Percentiles rank a stretch among this genome's conserved stretches.
phyloP scores from a whole-genome alignment of 1,284 basidiomycete species.

The Apiotrichum porosum region DNA sequence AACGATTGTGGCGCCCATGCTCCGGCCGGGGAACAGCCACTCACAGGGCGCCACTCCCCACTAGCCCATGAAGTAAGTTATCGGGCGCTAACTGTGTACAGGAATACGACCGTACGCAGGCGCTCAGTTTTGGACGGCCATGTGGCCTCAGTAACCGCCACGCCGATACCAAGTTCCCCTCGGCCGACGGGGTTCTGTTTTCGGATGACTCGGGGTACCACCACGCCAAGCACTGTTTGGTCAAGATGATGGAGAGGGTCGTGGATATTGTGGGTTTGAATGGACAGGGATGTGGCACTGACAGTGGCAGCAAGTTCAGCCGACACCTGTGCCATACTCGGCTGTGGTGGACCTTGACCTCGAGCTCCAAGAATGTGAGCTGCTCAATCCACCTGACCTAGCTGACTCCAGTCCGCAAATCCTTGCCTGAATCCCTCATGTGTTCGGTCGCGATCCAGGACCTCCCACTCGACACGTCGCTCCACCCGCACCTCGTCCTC shows the following conservation, averaged over 20 bases:
- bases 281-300: too few relatives aligned
- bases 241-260: conserved; percentile 5
- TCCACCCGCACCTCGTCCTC: conserved; percentile 40
- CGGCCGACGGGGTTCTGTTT: conserved; percentile 1
- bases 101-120: conserved; percentile 41
- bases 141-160: conserved; percentile 33
- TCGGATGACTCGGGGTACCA: conserved; percentile 3
- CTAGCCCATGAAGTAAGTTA: too few relatives aligned
- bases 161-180: conserved; percentile 37
- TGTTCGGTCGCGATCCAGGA: conserved; percentile 31
- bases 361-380: conserved; percentile 39
- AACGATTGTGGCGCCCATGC: too few relatives aligned
- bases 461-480: conserved; percentile 31
- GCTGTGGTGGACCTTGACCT: conserved; percentile 34
- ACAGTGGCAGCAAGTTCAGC: conserved; percentile 5
- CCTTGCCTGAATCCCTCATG: conserved; percentile 33
- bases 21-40: too few relatives aligned
- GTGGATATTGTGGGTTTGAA: too few relatives aligned
- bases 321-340: conserved; percentile 27
- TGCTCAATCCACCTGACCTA: not conserved
- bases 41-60: too few relatives aligned
- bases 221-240: conserved; percentile 6
- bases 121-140: conserved; percentile 40
- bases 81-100: not conserved
- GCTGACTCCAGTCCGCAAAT: conserved; percentile 26